Evolutionary conservation across 331 rosid genomes (phyloP), one percentile per base, ranked within the genome.

Genomic region (Quercus tomentella): DNA sequence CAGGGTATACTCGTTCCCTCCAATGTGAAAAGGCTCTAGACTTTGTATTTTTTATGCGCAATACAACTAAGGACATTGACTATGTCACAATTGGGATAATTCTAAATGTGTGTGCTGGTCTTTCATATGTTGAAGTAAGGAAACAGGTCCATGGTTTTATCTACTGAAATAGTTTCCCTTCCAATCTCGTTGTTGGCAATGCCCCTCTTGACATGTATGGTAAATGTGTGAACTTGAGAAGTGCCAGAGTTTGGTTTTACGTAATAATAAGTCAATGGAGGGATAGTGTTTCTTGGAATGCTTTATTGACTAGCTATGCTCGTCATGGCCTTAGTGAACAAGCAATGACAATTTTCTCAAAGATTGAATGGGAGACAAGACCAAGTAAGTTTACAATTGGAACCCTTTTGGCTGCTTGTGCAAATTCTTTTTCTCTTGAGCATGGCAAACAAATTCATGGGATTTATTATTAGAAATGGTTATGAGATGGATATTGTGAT

Each of bases 191-290:
- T 84, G 85, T 91, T 57, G 73, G 93, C 63, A 93, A 91, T 86
- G 97, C 92, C 73, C 84, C 91, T 80, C 89, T 93, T 79, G 88
- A 93, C 88, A 91, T 91, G 97, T 91, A 93, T 66, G 92, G 94
- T 65, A 87, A 91, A 80, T 93, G 94, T 76, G 92, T 93, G 81
- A 87, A 87, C 91, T 82, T 93, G 78, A 91, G 71, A 77, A 83
- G 89, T 26, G 85, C 89, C 26, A 65, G 82, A 72, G 84, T 83
- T 37, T 91, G 88, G 97, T 91, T 91, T 77, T 73, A 86, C 3
- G 3, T 81, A 88, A 87, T 37, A 73, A 91, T 89, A 85, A 87
- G 91, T 80, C 76, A 71, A 75, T 81, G 88, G 89, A 89, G 88
- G 81, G 93, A 93, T 87, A 75, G 4, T 72, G 87, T 93, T 77